Evolutionary conservation across 192 early-diverging fungal species (phyloP), one percentile per base, ranked within the genome.

Genomic region (Umbelopsis ramanniana): DNA sequence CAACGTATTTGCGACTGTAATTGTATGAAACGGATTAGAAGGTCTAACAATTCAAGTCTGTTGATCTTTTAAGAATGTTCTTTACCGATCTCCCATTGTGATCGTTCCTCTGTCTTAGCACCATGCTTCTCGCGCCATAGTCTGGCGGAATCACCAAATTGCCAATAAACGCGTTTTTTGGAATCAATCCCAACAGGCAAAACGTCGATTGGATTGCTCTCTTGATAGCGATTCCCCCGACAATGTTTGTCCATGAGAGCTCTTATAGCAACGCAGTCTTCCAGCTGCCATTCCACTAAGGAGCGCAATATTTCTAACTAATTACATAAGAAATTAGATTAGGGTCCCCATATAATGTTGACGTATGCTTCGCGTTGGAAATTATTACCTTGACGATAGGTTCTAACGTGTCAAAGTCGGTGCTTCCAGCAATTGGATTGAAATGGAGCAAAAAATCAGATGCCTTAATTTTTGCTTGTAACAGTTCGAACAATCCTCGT

Each of bases 101-200:
- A 71, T 6, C 37, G 35, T 40, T 35, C 24, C 2, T 29, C 6
- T 4, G n/a, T 11, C 24, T 74, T 74, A 17, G 40, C 38, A 2
- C 52, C 35, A 0, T 17, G 33, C 37, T 67, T 66, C 50, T 79
- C 77, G 15, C 77, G 72, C 77, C 77, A 79, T 29, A 79, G 3
- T 40, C 67, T 71, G 15, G 72, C 38, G 22, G 77, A 79, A 52
- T 79, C 76, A 19, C 73, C 77, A 79, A 79, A 79, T 46, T 74
- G 77, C 72, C 70, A 79, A 46, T 79, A 79, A 29, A 63, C 54
- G 11, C 73, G 68, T 15, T 74, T 79, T 55, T 79, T 66, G 17
- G 50, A 67, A 38, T 79, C 77, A 8, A 57, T 40, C 3, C 77
- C 77, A 17, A 74, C 35, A 0, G 77, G 77, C 10, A 24, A 54